Evolutionary conservation across 345 rosid species (phyloP), one percentile per base, ranked within the genome.

Genomic region (Hirschfeldia incana): DNA sequence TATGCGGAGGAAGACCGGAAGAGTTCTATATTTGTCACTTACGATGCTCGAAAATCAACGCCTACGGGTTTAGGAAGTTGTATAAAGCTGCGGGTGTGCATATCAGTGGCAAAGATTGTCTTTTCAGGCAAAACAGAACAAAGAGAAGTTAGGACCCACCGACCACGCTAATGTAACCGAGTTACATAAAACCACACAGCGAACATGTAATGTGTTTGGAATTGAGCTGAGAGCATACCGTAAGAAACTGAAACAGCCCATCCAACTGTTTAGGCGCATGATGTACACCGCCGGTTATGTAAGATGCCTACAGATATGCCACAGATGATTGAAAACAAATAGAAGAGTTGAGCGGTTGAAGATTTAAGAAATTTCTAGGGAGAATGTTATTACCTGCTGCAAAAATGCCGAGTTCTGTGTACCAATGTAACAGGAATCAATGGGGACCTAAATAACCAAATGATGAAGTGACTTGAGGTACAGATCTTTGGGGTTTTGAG

Each of bases 41-140:
- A 94, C 98, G 96, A 92, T 71, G 98, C 98, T 4, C 96, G 93
- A 17, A 94, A 94, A 89, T 94, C 98, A 16, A 94, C 96, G 21
- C 94, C 98, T 11, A 85, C 89, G 30, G 98, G 94, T 87, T 90
- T 92, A 8, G 97, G 98, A 81, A 94, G 97, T 85, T 91, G 98
- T 67, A 94, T 64, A 78, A 86, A 92, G 53, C 87, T 72, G 33
- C 98, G 91, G 65, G 95, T 89, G 82, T 89, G 89, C 85, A 94
- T 82, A 81, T 94, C 98, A 74, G 97, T 87, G 29, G 91, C 97
- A 87, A 91, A 92, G 67, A 94, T 94, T 3, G 98, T 91, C 98
- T 94, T 63, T 66, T 75, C 13, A 86, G 82, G 69, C 30, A 76
- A 13, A 75, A n/a, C 36, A 71, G 16, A 71, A 27, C 71, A 70